These are phyloP conservation scores for Rhytidhysteron rufulum DNA, from an alignment of 2,329 filamentous ascomycete genomes.

Conservation along the genomic window DNA sequence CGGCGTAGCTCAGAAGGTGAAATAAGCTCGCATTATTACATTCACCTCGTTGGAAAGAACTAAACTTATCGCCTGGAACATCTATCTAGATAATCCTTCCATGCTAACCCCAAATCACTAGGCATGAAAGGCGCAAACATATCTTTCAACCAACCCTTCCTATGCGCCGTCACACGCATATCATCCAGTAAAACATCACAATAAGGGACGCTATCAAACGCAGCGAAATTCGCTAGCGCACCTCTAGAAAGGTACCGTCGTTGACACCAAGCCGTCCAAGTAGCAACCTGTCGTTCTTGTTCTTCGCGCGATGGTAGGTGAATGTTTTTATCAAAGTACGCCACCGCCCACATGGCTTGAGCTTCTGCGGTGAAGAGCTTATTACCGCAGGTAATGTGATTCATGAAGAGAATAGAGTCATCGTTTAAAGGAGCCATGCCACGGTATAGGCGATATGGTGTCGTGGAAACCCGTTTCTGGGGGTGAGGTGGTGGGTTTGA, in stretches of 20 bases:
- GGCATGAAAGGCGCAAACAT: slow-evolving; percentile 6
- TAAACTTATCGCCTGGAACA: not conserved
- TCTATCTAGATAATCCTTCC: slow-evolving; percentile 6
- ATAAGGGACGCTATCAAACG: slow-evolving; percentile 9
- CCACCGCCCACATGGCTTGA: slow-evolving; percentile 24
- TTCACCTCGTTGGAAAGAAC: not conserved
- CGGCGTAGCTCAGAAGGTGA: too few relatives aligned
- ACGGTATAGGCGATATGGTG: slow-evolving; percentile 14
- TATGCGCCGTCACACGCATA: slow-evolving; percentile 12
- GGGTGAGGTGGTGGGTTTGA: slow-evolving; percentile 10
- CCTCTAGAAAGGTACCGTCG: slow-evolving; percentile 8
- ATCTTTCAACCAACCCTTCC: slow-evolving; percentile 9
- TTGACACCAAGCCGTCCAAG: slow-evolving; percentile 5
- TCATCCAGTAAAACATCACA: slow-evolving; percentile 8
- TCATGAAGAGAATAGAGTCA: slow-evolving; percentile 22
- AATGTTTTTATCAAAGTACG: slow-evolving; percentile 15
- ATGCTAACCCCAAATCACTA: slow-evolving; percentile 7
- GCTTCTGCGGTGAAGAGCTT: slow-evolving; percentile 20
- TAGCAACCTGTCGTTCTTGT: slow-evolving; percentile 7
- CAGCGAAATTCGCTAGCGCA: slow-evolving; percentile 5
- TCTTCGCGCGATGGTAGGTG: slow-evolving; percentile 1
- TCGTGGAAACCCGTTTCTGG: slow-evolving; percentile 3
- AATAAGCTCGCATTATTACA: too few relatives aligned
- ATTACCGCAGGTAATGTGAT: slow-evolving; percentile 19
- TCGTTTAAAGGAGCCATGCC: slow-evolving; percentile 20